Conservation (phyloP, 805 yeast genomes). For the Metschnikowia koreensis region DNA sequence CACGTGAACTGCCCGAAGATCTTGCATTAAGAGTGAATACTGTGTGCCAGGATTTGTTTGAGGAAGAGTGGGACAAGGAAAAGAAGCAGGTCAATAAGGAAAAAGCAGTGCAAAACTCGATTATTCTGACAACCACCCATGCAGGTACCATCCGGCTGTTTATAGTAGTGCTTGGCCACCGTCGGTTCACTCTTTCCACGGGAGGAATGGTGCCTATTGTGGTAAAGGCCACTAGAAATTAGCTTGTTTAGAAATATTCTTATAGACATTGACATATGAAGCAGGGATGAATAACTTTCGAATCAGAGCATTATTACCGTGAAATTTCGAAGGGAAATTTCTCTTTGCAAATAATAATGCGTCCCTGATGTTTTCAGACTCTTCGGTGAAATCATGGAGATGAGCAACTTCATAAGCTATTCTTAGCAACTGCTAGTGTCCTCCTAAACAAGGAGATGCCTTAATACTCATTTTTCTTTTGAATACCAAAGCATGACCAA, state of each 20-base stretch:
- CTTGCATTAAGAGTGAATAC: constrained; percentile 49
- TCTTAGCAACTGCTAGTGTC: too few relatives aligned
- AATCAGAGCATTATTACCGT: too few relatives aligned
- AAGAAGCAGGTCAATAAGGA: constrained; percentile 21
- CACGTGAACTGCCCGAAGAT: constrained; percentile 49
- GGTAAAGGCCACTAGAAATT: constrained; percentile 41
- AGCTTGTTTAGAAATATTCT: background rate
- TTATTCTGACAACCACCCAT: constrained; percentile 54
- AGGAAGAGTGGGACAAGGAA: constrained; percentile 20
- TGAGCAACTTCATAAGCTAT: too few relatives aligned
- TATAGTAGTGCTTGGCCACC: constrained; percentile 51
- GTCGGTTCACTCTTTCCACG: constrained; percentile 57
- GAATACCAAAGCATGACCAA: too few relatives aligned
- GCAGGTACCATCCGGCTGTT: constrained; percentile 58
- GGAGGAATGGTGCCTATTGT: constrained; percentile 66
- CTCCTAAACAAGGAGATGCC: too few relatives aligned
- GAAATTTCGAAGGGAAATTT: too few relatives aligned
- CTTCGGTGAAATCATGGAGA: too few relatives aligned
- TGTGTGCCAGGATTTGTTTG: constrained; percentile 40
- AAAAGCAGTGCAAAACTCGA: constrained; percentile 20
- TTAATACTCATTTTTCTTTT: too few relatives aligned
- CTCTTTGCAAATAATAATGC: too few relatives aligned
- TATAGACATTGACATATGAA: too few relatives aligned
- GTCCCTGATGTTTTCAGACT: too few relatives aligned
- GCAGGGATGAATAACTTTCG: too few relatives aligned